Evolutionary conservation across 2,329 filamentous ascomycete species (phyloP), one percentile per base, ranked within the genome.

Genomic region (Teratosphaeria viscida): DNA sequence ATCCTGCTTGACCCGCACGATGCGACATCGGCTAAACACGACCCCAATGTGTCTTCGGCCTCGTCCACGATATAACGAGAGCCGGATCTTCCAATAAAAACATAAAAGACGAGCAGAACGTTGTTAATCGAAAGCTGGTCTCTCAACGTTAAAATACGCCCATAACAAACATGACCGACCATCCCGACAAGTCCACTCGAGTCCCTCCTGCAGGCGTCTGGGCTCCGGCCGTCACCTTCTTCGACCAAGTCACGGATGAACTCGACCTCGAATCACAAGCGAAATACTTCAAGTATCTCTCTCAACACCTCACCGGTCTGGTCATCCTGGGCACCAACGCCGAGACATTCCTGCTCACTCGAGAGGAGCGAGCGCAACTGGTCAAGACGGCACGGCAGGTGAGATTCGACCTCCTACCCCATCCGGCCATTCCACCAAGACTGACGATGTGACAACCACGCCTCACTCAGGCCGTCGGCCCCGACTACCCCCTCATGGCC

Each of bases 201-300:
- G 90, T 88, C 7, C 89, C 89, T 4, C 60, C 64, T 39, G 58
- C 70, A 2, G 70, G 70, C 29, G 65, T 72, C 56, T 72, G 70
- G 69, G 68, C 67, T 5, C 77, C 77, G 27, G 75, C 76, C 7
- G 71, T 79, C 19, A 79, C 77, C 16, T 76, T 79, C 66, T 78
- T 76, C 68, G 71, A 77, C 60, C 70, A 70, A n/a, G 57, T 64
- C 12, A 71, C 64, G 37, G 75, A 76, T 59, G 66, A 70, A 23
- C 65, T 79, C n/a, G 75, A 78, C 62, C 68, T 77, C 39, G 63
- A 64, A 4, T 70, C 75, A 0, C 76, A 78, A 60, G 66, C 71
- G 49, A 71, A 75, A 63, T 78, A 77, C 71, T 78, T 74, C 67
- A 62, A 63, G 5, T 78, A 78, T 64, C 73, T 79, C 57, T 73